These are phyloP conservation scores for Komagataella pseudopastoris DNA, from an alignment of 805 yeast genomes.

Conservation along the genomic window DNA sequence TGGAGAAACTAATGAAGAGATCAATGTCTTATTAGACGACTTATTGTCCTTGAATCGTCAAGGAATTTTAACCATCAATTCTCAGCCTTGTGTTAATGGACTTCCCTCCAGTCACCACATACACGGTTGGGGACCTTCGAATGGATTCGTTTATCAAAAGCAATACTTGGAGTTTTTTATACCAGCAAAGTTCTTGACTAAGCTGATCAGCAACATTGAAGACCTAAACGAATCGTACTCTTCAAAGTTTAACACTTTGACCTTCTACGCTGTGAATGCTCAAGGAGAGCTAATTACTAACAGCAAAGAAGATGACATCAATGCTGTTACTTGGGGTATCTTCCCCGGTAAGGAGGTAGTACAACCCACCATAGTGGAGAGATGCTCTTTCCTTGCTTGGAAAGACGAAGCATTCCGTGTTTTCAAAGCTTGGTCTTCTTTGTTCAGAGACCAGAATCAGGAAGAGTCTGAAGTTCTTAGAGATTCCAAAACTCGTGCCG, in stretches of 20 bases:
- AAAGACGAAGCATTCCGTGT: constrained; percentile 87
- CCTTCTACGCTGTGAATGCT: constrained; percentile 66
- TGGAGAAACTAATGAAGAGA: constrained; percentile 72
- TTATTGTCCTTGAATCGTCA: constrained; percentile 50
- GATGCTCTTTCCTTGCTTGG: constrained; percentile 89
- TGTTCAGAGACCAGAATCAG: constrained; percentile 22
- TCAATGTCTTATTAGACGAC: constrained; percentile 42
- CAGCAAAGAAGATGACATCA: constrained; percentile 63
- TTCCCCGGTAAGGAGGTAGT: constrained; percentile 91
- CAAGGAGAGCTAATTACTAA: constrained; percentile 50
- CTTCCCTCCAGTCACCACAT: constrained; percentile 52
- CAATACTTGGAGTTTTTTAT: constrained; percentile 82
- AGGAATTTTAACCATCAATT: constrained; percentile 74
- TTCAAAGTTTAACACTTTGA: constrained; percentile 32
- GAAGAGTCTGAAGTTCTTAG: neutral
- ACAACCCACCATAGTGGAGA: constrained; percentile 94
- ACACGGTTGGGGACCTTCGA: constrained; percentile 91
- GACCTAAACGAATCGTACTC: constrained; percentile 18
- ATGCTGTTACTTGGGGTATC: constrained; percentile 97
- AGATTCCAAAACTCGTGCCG: constrained; percentile 4
- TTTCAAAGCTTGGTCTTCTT: constrained; percentile 64
- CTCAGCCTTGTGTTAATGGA: constrained; percentile 90
- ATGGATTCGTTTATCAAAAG: constrained; percentile 90
- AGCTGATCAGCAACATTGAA: constrained; percentile 30
- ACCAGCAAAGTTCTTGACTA: constrained; percentile 32